Percentiles rank a stretch among this genome's conserved stretches.
These are phyloP conservation scores for Colletotrichum echinochloae DNA, from an alignment of 2,329 filamentous ascomycete genomes.

Conservation along the genomic window DNA sequence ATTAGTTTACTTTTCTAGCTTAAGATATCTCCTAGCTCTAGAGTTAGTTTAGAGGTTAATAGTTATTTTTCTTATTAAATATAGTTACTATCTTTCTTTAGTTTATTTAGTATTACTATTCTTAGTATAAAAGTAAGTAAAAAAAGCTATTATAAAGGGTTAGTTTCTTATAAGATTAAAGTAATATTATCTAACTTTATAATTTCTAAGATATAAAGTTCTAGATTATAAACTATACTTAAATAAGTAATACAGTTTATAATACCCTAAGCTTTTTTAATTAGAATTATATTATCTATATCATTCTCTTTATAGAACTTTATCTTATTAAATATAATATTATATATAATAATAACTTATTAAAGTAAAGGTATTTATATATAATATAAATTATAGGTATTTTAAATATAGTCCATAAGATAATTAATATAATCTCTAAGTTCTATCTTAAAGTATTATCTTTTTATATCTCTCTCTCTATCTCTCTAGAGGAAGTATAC, in stretches of 20 bases:
- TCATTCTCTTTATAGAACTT: neutral
- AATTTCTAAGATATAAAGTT: neutral
- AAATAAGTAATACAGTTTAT: neutral
- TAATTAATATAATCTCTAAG: too few relatives aligned
- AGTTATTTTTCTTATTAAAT: accelerated
- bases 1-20: accelerated
- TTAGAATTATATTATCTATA: accelerated
- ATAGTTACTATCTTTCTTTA: neutral
- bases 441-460: too few relatives aligned
- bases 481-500: too few relatives aligned
- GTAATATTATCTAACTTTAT: neutral
- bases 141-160: neutral
- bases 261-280: accelerated
- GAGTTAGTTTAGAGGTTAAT: accelerated
- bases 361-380: neutral
- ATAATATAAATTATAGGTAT: too few relatives aligned
- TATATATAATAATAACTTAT: neutral
- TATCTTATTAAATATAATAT: neutral
- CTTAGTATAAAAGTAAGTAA: neutral
- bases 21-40: neutral
- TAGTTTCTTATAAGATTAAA: neutral
- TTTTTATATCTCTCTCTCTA: too few relatives aligned
- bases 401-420: too few relatives aligned
- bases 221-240: accelerated
- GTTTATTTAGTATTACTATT: neutral